Percentiles rank a stretch among this genome's conserved stretches.
phyloP scores from a whole-genome alignment of 1,284 basidiomycete genomes.

The Ustilago xerochloae region DNA sequence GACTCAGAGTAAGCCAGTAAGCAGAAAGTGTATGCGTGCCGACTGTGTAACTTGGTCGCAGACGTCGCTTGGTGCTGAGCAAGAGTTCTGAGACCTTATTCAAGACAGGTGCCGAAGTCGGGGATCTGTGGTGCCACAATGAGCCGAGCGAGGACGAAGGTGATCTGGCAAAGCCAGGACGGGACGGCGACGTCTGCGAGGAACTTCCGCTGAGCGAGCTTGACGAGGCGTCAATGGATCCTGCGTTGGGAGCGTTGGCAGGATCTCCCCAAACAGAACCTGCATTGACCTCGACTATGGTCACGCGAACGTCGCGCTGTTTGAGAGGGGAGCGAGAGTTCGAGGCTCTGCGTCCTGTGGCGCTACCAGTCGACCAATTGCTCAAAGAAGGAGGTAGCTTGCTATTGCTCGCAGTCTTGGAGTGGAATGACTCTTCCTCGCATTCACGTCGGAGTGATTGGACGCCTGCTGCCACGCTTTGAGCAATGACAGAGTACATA shows the following conservation, averaged over 20 bases:
- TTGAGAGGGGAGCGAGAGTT: conserved; percentile 18
- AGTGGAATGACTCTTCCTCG: conserved; percentile 49
- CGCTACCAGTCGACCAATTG: conserved; percentile 4
- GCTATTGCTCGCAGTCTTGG: conserved; percentile 47
- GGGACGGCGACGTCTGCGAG: conserved; percentile 23
- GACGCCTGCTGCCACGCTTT: conserved; percentile 51
- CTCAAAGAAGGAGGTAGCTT: conserved; percentile 13
- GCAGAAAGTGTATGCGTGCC: conserved; percentile 32
- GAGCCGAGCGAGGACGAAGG: conserved; percentile 45
- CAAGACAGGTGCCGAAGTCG: conserved; percentile 44
- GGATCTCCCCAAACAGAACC: conserved; percentile 42
- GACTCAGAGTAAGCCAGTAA: conserved; percentile 46
- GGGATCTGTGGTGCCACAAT: conserved; percentile 47
- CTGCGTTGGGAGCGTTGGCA: neutral
- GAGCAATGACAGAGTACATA: conserved; percentile 51
- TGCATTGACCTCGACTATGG: conserved; percentile 44
- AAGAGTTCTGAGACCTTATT: conserved; percentile 47
- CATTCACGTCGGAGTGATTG: conserved; percentile 54
- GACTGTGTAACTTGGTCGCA: conserved; percentile 46
- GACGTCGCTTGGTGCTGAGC: conserved; percentile 43
- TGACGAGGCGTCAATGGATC: conserved; percentile 4
- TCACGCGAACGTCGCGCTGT: conserved; percentile 50
- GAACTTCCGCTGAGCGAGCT: conserved; percentile 4
- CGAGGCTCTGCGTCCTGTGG: conserved; percentile 18
- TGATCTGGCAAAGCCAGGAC: conserved; percentile 37